phyloP scores from a whole-genome alignment of 371 early-diverging fungal species.

The Amoeboaphelidium protococcarum region DNA sequence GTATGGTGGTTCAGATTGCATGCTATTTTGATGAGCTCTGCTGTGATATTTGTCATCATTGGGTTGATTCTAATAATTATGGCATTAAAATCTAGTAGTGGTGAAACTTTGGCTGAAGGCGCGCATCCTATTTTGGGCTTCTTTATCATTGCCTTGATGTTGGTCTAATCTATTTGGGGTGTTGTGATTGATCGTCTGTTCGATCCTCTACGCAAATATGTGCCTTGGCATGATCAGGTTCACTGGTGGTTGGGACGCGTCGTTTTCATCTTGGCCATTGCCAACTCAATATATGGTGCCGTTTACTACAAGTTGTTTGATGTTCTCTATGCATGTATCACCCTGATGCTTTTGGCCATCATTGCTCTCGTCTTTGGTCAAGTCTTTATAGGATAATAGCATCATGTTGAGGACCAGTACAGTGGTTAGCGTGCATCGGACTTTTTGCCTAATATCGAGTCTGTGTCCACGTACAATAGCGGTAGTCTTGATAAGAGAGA shows the following conservation, averaged over 20 bases:
- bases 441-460: too few species aligned
- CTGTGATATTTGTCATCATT: neutral
- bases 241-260: neutral
- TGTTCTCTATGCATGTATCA: neutral
- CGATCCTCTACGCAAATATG: neutral
- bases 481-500: too few species aligned
- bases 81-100: neutral
- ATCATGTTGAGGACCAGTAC: too few species aligned
- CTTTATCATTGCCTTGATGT: neutral
- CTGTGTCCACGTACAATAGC: too few species aligned
- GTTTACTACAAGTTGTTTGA: neutral
- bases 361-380: neutral
- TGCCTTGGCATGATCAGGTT: neutral
- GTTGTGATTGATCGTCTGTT: neutral
- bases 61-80: neutral
- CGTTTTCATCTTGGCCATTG: neutral
- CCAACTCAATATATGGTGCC: neutral
- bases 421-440: too few species aligned
- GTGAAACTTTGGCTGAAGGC: neutral
- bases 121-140: neutral
- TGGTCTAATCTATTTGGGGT: neutral
- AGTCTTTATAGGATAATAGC: neutral
- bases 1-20: neutral
- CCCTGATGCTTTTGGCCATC: neutral
- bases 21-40: neutral